phyloP scores from a whole-genome alignment of 2,329 filamentous ascomycete species.

The Alternaria gansuensis region DNA sequence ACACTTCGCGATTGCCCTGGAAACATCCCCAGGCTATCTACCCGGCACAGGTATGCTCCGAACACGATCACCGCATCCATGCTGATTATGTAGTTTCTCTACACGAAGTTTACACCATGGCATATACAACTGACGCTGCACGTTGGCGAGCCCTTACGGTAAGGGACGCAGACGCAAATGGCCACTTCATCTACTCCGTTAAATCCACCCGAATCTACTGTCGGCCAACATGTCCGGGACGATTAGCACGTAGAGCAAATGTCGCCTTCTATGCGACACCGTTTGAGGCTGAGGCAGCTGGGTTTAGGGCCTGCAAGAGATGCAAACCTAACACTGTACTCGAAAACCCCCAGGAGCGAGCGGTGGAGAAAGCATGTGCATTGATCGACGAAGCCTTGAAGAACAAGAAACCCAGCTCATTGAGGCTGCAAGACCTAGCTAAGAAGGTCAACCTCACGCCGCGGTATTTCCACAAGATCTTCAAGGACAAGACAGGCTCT shows the following conservation, averaged over 20 bases:
- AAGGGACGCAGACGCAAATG: constrained; percentile 56
- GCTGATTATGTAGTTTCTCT: not conserved
- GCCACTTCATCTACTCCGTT: constrained; percentile 65
- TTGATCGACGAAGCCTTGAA: constrained; percentile 40
- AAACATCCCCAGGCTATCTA: not conserved
- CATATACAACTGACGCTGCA: constrained; percentile 43
- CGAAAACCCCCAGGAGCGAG: constrained; percentile 56
- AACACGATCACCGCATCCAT: not conserved
- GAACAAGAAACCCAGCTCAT: constrained; percentile 28
- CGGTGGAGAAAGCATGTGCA: constrained; percentile 53
- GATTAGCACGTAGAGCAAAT: constrained; percentile 66
- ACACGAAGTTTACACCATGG: constrained; percentile 27
- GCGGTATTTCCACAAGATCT: constrained; percentile 67
- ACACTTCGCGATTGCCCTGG: not conserved
- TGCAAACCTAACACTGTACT: constrained; percentile 59
- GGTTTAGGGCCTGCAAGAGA: constrained; percentile 67
- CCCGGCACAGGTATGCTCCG: not conserved
- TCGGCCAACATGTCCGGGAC: constrained; percentile 67
- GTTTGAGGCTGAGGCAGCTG: constrained; percentile 58
- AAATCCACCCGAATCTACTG: constrained; percentile 67
- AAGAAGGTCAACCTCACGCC: constrained; percentile 62
- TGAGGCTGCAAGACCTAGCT: constrained; percentile 60
- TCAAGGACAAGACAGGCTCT: constrained; percentile 64
- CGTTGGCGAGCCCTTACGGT: constrained; percentile 56
- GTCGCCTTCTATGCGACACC: constrained; percentile 64